Conservation (phyloP, 176 grass and related monocot genomes). For the Phyllostachys edulis region DNA sequence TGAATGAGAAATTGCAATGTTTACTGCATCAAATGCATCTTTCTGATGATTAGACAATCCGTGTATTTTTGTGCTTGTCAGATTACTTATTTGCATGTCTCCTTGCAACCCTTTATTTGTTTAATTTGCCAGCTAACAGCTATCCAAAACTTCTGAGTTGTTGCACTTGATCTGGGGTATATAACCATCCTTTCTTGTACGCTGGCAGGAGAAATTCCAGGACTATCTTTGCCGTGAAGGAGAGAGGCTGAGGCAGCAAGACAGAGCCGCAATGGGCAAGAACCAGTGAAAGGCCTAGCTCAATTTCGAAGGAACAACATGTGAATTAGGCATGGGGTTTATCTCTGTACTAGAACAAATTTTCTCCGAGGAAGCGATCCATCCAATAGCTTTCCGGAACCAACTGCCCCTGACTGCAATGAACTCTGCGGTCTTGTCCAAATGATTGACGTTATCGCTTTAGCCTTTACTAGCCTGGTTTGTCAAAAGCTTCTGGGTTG, state of each 20-base stretch:
- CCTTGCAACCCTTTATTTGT: neutral
- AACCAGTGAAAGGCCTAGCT: neutral
- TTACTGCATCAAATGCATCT: neutral
- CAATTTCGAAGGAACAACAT: neutral
- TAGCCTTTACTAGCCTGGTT: neutral
- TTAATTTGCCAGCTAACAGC: neutral
- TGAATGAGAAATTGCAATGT: neutral
- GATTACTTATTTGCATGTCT: neutral
- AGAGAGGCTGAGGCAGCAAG: slow-evolving; percentile 54
- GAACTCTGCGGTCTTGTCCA: neutral
- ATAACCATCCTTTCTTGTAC: neutral
- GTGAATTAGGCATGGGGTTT: neutral
- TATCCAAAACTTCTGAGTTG: neutral
- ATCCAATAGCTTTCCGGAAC: neutral
- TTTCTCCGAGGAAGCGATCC: neutral
- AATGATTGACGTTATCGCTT: neutral
- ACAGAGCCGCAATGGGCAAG: slow-evolving; percentile 39
- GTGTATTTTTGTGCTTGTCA: neutral
- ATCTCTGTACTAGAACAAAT: neutral
- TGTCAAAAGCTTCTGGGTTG: neutral
- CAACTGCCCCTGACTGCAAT: neutral
- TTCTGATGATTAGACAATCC: neutral
- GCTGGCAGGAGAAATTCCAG: slow-evolving; percentile 52
- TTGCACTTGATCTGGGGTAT: neutral
- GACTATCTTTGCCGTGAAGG: slow-evolving; percentile 50